Evolutionary conservation across 2,329 filamentous ascomycete species (phyloP), one percentile per base, ranked within the genome.

Genomic region (Byssoonygena ceratinophila): DNA sequence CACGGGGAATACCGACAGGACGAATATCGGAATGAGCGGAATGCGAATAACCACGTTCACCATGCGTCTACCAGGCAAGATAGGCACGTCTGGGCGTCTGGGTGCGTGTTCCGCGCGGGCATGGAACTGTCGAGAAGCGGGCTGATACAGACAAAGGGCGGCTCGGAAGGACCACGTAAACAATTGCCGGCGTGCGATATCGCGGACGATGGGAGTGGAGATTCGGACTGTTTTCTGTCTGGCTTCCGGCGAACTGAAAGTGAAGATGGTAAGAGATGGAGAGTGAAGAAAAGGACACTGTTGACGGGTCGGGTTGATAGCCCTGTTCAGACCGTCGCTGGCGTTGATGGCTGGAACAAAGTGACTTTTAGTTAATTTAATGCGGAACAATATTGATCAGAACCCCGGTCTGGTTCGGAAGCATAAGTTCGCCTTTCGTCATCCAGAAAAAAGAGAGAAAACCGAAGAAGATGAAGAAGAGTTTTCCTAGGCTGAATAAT

Each of bases 351-450:
- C 27, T 39, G 46, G 46, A 50, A 50, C 16, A 4, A 18, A n/a
- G n/a, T n/a, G n/a, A n/a, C n/a, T n/a, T n/a, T 41, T 39, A 49
- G 27, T 34, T 44, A 43, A 51, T 44, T 51, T 43, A 23, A 29
- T n/a, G 32, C 50, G 50, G 50, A 52, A 31, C 31, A 40, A 46
- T 16, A 23, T 52, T 52, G 11, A 39, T 46, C 50, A 25, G 40
- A 14, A 4, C 22, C 14, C 50, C 50, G 48, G 41, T 22, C 29
- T 44, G 46, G 18, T 31, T 31, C 23, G 46, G 39, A 25, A 23
- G 20, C 43, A 7, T 12, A 32, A 25, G 20, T 23, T 46, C 4
- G 2, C 6, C 7, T 51, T 51, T 51, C 48, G 48, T 51, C 48
- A 51, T 49, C 46, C 44, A 40, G 32, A 29, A 32, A 5, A 29